Conservation (phyloP, 257 asterid species). For the Fraxinus americana region DNA sequence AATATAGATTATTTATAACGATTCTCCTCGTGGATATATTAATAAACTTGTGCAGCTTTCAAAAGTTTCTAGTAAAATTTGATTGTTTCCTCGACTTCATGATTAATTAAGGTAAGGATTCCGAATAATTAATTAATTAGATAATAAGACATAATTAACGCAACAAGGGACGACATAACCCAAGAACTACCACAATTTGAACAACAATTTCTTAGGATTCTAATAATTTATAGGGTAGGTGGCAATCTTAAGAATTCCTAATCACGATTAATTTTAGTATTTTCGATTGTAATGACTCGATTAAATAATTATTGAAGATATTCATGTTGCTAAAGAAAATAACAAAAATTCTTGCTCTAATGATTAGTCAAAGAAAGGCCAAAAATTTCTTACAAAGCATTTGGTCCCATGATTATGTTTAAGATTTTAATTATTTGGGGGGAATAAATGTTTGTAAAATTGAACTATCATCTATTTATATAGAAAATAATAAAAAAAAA, state of each 20-base stretch:
- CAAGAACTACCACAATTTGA: neutral
- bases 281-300: neutral
- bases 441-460: neutral
- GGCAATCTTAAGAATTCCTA: no score
- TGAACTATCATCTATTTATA: no score
- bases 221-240: neutral
- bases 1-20: no score
- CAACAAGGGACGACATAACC: neutral
- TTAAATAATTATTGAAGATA: neutral
- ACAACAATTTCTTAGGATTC: neutral
- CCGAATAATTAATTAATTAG: neutral
- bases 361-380: neutral
- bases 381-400: neutral
- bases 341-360: neutral
- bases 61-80: no score
- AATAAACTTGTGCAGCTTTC: no score
- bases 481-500: neutral
- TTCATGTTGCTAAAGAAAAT: conserved; percentile 1
- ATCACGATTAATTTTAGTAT: no score
- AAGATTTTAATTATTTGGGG: neutral
- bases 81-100: no score
- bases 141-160: neutral
- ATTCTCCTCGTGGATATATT: no score
- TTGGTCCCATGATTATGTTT: conserved; percentile 3
- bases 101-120: no score